These are phyloP conservation scores for Cucurbita maxima DNA, from an alignment of 306 rosid species.

Conservation along the genomic window DNA sequence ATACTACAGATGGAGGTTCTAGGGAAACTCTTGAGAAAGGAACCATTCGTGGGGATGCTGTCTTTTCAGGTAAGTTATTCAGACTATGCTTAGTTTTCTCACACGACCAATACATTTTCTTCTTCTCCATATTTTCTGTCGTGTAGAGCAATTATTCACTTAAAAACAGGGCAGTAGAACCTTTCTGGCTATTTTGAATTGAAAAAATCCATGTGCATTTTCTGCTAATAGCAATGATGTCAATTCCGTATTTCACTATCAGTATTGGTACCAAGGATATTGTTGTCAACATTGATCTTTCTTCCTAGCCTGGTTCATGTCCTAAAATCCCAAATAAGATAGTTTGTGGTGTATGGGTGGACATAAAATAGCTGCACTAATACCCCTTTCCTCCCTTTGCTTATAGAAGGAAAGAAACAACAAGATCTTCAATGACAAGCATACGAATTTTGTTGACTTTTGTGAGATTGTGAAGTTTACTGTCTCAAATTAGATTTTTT, in stretches of 20 bases:
- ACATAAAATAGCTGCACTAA: neutral
- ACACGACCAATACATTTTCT: neutral
- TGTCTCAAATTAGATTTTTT: neutral
- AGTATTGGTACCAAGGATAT: neutral
- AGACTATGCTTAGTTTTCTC: neutral
- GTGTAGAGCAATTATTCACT: neutral
- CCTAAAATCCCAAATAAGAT: neutral
- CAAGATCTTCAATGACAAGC: neutral
- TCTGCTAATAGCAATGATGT: neutral
- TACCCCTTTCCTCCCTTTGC: neutral
- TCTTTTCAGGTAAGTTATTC: slow-evolving; percentile 52
- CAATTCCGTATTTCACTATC: neutral
- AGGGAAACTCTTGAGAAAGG: slow-evolving; percentile 76
- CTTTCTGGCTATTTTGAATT: neutral
- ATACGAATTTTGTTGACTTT: neutral
- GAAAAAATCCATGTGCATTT: neutral
- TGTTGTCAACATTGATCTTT: neutral
- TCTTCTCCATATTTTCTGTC: neutral
- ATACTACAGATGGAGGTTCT: slow-evolving; percentile 91
- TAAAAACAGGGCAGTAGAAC: neutral
- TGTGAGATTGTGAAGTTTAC: neutral
- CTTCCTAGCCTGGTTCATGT: neutral
- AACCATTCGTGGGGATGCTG: slow-evolving; percentile 64
- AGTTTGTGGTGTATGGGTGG: neutral
- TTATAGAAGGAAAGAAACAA: neutral